These are phyloP conservation scores for Globisporangium barbulae DNA, from an alignment of 352 stramenopile genomes.

Conservation along the genomic window DNA sequence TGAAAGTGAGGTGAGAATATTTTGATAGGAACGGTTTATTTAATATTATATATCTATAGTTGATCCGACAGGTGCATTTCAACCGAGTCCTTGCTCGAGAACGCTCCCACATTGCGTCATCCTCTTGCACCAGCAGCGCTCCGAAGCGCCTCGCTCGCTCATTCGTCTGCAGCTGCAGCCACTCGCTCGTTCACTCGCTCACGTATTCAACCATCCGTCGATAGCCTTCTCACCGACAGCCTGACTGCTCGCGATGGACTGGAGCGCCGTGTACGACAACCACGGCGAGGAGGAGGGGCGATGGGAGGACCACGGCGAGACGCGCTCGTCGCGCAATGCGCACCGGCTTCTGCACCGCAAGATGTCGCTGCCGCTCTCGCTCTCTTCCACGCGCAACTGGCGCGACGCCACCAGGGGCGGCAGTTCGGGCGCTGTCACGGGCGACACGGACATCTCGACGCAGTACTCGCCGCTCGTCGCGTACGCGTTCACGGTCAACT, in stretches of 20 bases:
- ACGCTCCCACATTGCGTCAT: constrained; percentile 2
- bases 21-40: too few relatives aligned
- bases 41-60: background rate
- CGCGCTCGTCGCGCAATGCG: constrained; percentile 62
- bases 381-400: background rate
- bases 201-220: background rate
- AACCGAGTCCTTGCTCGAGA: background rate
- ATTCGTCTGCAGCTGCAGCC: constrained; percentile 5
- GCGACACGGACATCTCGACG: background rate
- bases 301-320: constrained; percentile 72
- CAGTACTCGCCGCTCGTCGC: constrained; percentile 75
- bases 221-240: too few relatives aligned
- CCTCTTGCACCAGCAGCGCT: constrained; percentile 4
- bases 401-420: background rate
- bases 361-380: constrained; percentile 41
- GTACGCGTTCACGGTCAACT: constrained; percentile 92
- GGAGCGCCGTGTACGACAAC: constrained; percentile 75
- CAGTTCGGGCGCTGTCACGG: constrained; percentile 5
- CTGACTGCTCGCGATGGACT: constrained; percentile 48
- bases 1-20: background rate
- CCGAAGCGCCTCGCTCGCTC: background rate
- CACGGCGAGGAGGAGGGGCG: constrained; percentile 54
- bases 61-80: background rate
- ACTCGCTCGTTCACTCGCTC: background rate
- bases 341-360: constrained; percentile 66